phyloP scores from a whole-genome alignment of 202 grass and related monocot species.

The Zizania palustris region DNA sequence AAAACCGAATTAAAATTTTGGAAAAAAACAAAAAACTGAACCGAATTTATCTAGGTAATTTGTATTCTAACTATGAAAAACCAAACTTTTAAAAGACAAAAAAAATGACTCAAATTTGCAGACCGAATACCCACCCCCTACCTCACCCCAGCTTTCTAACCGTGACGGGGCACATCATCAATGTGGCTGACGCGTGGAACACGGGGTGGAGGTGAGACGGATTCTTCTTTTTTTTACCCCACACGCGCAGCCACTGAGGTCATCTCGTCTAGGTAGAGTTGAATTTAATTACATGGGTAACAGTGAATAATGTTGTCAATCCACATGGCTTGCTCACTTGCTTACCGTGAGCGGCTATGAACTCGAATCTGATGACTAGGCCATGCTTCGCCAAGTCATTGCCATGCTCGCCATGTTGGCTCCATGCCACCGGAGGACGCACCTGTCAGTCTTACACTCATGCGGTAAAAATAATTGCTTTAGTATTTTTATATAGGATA shows the following conservation, averaged over 20 bases:
- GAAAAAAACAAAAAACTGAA: too few relatives aligned
- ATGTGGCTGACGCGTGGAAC: conserved; percentile 4
- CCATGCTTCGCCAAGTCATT: conserved; percentile 48
- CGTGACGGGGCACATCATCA: neutral
- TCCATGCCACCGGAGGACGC: neutral
- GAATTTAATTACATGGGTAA: conserved; percentile 38
- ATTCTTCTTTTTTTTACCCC: conserved; percentile 13
- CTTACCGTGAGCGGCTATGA: conserved; percentile 17
- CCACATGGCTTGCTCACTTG: conserved; percentile 43
- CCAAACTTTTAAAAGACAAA: too few relatives aligned
- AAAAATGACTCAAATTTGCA: too few relatives aligned
- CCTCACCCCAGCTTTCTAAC: too few relatives aligned
- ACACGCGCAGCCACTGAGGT: conserved; percentile 29
- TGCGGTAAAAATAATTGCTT: neutral
- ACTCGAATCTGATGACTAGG: conserved; percentile 50
- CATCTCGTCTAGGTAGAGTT: neutral
- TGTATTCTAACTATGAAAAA: too few relatives aligned
- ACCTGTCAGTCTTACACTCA: neutral
- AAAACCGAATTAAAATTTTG: too few relatives aligned
- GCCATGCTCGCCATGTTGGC: conserved; percentile 39
- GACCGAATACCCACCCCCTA: too few relatives aligned
- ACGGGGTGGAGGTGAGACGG: too few relatives aligned
- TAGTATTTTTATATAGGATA: too few relatives aligned
- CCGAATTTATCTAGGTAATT: too few relatives aligned
- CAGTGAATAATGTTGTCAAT: conserved; percentile 39